Base-by-base conservation (phyloP, 192 early-diverging fungal genomes). In the Mortierella alpina region DNA sequence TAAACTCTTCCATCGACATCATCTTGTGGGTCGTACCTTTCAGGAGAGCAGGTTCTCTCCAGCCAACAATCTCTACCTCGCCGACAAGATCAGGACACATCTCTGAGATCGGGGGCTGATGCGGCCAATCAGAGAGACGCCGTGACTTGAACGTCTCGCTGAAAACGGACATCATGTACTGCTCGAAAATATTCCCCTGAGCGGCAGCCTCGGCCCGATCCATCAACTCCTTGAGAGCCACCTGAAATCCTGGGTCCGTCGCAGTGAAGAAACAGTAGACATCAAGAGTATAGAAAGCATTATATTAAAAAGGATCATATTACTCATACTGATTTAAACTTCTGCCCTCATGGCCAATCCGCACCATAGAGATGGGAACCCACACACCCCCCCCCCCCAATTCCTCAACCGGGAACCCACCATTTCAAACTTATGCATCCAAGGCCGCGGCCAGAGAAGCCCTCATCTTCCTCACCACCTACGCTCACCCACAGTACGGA, bases 241-340 rank as follows among this genome's bases (percentile, higher is more conserved):
- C 40, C 42, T 7, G 15, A 48, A 72, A 64, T 5, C 40, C 23
- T 47, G 70, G 70, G 51, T 72, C 61, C 22, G 39, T 63, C 5
- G 53, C 60, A 7, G 23, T 47, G 49, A 57, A 72, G 31, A 64
- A 72, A 55, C 59, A 66, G 17, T 73, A 53, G 0, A 64, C 71
- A 47, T 73, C 62, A 13, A 66, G 22, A 20, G 52, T 63, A n/a
- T 62, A 66, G 20, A 52, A 40, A 52, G 71, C 57, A 0, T 50
- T 10, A 3, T 41, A 8, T n/a, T n/a, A n/a, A n/a, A n/a, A n/a
- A n/a, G n/a, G n/a, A n/a, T n/a, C n/a, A n/a, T n/a, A n/a, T n/a
- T n/a, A n/a, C n/a, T n/a, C n/a, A n/a, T n/a, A n/a, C n/a, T n/a
- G n/a, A n/a, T n/a, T n/a, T n/a, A n/a, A n/a, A n/a, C n/a, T n/a